Conservation (phyloP, 1,139 yeast species). For the Fermentozyma sake region DNA sequence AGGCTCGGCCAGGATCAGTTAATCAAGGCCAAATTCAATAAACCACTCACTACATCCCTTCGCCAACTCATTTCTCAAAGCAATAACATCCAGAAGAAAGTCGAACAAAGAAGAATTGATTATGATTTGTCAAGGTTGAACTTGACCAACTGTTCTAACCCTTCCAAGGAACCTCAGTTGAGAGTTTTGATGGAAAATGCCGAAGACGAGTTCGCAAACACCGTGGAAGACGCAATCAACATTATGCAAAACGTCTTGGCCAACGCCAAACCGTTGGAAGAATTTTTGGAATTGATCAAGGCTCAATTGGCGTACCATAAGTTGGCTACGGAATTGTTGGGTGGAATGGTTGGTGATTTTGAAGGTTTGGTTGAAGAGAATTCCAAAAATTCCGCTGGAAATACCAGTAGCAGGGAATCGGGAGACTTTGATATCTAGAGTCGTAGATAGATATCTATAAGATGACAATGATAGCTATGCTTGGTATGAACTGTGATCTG, state of each 20-base stretch:
- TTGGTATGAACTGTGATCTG: neutral
- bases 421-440: constrained; percentile 45
- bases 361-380: constrained; percentile 56
- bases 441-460: constrained; percentile 1
- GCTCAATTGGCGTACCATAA: constrained; percentile 86
- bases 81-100: constrained; percentile 66
- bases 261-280: constrained; percentile 67
- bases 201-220: constrained; percentile 87
- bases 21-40: constrained; percentile 67
- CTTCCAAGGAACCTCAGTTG: constrained; percentile 71
- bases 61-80: constrained; percentile 64
- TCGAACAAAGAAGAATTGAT: constrained; percentile 72
- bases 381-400: constrained; percentile 15
- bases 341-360: constrained; percentile 60
- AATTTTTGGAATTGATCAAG: constrained; percentile 62
- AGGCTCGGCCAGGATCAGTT: constrained; percentile 79
- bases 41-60: constrained; percentile 60
- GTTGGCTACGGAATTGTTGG: constrained; percentile 67
- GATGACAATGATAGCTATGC: constrained; percentile 2
- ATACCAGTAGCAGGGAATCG: constrained; percentile 26
- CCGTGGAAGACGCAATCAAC: constrained; percentile 84
- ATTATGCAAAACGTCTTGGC: constrained; percentile 81
- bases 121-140: constrained; percentile 74
- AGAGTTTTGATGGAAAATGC: constrained; percentile 78
- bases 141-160: constrained; percentile 62